These are phyloP conservation scores for Ustilago loliicola DNA, from an alignment of 1,284 basidiomycete genomes.

Conservation along the genomic window DNA sequence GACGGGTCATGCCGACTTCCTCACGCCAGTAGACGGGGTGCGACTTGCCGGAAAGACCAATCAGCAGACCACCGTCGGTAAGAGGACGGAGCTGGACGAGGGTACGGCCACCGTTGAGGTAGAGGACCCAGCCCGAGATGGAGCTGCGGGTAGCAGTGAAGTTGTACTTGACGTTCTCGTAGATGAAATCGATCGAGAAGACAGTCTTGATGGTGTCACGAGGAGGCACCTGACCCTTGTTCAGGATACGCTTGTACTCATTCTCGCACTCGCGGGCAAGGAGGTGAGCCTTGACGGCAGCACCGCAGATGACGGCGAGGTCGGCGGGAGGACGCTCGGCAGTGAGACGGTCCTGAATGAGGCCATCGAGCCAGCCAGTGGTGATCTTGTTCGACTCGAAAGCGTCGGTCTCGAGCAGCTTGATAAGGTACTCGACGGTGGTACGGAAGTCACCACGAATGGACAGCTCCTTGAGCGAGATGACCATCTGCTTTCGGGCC, in stretches of 20 bases:
- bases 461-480: conserved; percentile 96
- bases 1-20: conserved; percentile 82
- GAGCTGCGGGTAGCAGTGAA: conserved; percentile 96
- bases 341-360: conserved; percentile 94
- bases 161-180: conserved; percentile 94
- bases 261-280: conserved; percentile 88
- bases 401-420: conserved; percentile 93
- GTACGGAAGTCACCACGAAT: conserved; percentile 99
- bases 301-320: conserved; percentile 92
- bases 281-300: conserved; percentile 93
- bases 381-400: conserved; percentile 98
- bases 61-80: conserved; percentile 93
- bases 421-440: conserved; percentile 94
- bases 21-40: conserved; percentile 99
- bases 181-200: conserved; percentile 93
- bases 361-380: conserved; percentile 97
- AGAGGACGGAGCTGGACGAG: conserved; percentile 76
- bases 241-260: conserved; percentile 94
- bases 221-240: conserved; percentile 97
- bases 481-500: conserved; percentile 98
- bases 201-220: conserved; percentile 96
- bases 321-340: conserved; percentile 94
- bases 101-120: conserved; percentile 85
- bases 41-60: conserved; percentile 91
- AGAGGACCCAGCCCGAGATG: conserved; percentile 88